Percentiles rank a stretch among this genome's conserved stretches.
Evolutionary conservation across 2,329 filamentous ascomycete species (phyloP).

Genomic region (Incumbomyces delicatus): DNA sequence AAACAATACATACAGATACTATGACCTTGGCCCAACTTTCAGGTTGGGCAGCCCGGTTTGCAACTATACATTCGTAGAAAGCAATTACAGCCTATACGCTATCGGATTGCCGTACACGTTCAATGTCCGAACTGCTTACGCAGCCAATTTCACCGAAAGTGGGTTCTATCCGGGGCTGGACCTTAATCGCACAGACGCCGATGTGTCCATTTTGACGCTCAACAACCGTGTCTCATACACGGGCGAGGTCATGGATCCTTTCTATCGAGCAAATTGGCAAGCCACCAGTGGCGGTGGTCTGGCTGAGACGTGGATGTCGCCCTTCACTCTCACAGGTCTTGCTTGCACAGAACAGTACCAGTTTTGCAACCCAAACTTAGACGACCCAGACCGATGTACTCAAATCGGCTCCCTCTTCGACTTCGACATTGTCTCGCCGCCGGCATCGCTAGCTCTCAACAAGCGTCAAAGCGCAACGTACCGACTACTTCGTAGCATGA

Average conservation of each 20-base stretch:
- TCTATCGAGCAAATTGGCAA: slow-evolving; percentile 10
- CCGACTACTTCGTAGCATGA: neutral
- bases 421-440: neutral
- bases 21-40: slow-evolving; percentile 2
- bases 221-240: slow-evolving; percentile 12
- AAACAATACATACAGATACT: slow-evolving; percentile 7
- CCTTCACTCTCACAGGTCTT: slow-evolving; percentile 7
- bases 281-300: neutral
- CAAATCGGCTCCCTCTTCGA: slow-evolving; percentile 1
- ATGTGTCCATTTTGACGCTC: slow-evolving; percentile 15
- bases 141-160: neutral
- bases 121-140: slow-evolving; percentile 1
- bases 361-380: slow-evolving; percentile 15
- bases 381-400: slow-evolving; percentile 10
- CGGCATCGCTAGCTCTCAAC: neutral
- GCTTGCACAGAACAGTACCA: slow-evolving; percentile 19
- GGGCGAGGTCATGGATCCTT: slow-evolving; percentile 14
- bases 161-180: slow-evolving; percentile 11
- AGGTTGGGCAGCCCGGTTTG: slow-evolving; percentile 4
- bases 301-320: slow-evolving; percentile 5
- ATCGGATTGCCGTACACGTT: slow-evolving; percentile 4
- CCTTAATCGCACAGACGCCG: slow-evolving; percentile 18
- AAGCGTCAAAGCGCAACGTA: slow-evolving; percentile 2
- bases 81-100: slow-evolving; percentile 3
- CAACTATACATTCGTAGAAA: slow-evolving; percentile 8